These are phyloP conservation scores for Erythrobasidium yunnanense DNA, from an alignment of 768 basidiomycete genomes.

Conservation along the genomic window DNA sequence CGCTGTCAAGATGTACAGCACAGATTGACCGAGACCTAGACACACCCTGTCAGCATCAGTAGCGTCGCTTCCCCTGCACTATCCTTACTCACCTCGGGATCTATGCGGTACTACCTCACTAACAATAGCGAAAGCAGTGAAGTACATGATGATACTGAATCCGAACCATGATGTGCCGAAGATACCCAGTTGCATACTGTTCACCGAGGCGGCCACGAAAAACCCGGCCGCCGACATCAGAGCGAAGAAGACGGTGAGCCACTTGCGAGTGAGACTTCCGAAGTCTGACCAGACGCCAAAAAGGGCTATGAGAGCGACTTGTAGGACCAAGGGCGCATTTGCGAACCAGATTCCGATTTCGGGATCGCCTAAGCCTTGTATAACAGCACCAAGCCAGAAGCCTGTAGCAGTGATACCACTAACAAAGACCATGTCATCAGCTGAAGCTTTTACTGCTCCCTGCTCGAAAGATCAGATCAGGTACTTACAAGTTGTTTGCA, in stretches of 20 bases:
- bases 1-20: not conserved
- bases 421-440: not conserved
- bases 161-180: slow-evolving; percentile 2
- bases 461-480: not conserved
- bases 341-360: not conserved
- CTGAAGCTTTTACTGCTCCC: not conserved
- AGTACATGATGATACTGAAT: slow-evolving; percentile 1
- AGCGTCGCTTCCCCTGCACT: no score
- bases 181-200: not conserved
- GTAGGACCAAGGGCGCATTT: not conserved
- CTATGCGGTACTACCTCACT: not conserved
- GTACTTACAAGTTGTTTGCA: not conserved
- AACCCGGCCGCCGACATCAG: not conserved
- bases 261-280: not conserved
- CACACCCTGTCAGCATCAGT: no score
- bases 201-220: not conserved
- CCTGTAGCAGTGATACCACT: not conserved
- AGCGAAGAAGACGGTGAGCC: not conserved
- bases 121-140: not conserved
- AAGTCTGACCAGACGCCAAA: not conserved
- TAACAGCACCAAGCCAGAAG: not conserved
- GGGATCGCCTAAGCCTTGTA: not conserved
- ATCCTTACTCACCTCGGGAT: no score
- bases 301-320: not conserved
- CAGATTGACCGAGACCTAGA: not conserved